Percentiles rank a stretch among this genome's conserved stretches.
Conservation (phyloP, 345 rosid genomes). For the Ceriops tagal region DNA sequence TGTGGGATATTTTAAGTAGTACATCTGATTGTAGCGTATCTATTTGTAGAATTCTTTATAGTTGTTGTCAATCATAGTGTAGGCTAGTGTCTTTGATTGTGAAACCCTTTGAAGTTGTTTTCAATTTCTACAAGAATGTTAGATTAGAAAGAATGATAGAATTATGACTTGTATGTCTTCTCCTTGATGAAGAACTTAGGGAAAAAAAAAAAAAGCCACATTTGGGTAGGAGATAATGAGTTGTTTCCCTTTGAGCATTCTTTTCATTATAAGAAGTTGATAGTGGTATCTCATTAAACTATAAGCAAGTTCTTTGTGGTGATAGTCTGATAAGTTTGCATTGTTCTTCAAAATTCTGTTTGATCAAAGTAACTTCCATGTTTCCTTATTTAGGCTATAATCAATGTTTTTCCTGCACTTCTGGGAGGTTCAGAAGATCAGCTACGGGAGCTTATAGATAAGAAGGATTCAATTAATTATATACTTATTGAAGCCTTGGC, state of each 20-base stretch:
- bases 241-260: not conserved
- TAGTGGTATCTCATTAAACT: not conserved
- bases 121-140: too few relatives aligned
- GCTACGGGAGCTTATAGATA: conserved; percentile 46
- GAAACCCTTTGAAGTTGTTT: too few relatives aligned
- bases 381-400: conserved; percentile 46
- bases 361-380: not conserved
- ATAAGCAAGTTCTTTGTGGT: not conserved
- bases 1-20: not conserved
- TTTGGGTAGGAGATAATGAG: not conserved
- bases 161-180: not conserved
- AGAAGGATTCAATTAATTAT: conserved; percentile 41
- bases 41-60: too few relatives aligned
- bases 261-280: not conserved
- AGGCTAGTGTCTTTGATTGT: too few relatives aligned
- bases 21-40: not conserved
- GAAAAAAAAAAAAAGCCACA: not conserved
- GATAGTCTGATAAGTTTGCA: conserved; percentile 3
- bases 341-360: not conserved
- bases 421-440: conserved; percentile 67
- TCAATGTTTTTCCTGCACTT: conserved; percentile 62
- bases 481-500: conserved; percentile 53
- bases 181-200: not conserved
- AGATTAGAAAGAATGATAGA: not conserved
- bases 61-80: too few relatives aligned